These are phyloP conservation scores for Golubevia sp. DNA, from an alignment of 1,284 basidiomycete species.

Conservation along the genomic window DNA sequence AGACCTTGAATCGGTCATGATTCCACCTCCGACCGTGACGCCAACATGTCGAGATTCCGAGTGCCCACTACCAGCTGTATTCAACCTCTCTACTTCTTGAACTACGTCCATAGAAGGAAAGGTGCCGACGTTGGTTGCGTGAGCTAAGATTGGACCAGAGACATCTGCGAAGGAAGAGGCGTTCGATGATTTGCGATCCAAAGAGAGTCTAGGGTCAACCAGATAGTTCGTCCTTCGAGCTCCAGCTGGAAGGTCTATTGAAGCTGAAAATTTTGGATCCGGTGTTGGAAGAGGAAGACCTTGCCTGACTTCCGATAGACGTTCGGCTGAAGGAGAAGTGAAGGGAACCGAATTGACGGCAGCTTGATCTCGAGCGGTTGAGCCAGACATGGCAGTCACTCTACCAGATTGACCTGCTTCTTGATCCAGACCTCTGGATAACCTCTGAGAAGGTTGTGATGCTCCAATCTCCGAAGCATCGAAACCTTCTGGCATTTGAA, in stretches of 20 bases:
- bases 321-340: neutral
- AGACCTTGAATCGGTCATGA: slow-evolving; percentile 17
- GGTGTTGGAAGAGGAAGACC: neutral
- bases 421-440: neutral
- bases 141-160: slow-evolving; percentile 17
- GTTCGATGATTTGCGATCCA: slow-evolving; percentile 12
- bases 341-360: neutral
- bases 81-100: slow-evolving; percentile 28
- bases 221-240: neutral
- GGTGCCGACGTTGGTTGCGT: slow-evolving; percentile 25
- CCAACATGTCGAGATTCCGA: slow-evolving; percentile 25
- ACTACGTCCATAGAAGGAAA: slow-evolving; percentile 34
- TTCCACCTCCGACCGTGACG: slow-evolving; percentile 33
- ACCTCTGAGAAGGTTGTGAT: neutral
- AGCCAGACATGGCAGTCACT: neutral
- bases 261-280: neutral
- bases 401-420: neutral
- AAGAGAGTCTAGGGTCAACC: slow-evolving; percentile 7
- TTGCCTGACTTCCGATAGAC: neutral
- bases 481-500: slow-evolving; percentile 26
- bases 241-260: neutral
- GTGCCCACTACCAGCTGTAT: slow-evolving; percentile 21
- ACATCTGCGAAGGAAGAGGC: slow-evolving; percentile 15
- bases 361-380: neutral
- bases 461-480: slow-evolving; percentile 8